Evolutionary conservation across 2,329 filamentous ascomycete species (phyloP).

Genomic region (Pyrenochaeta sp.): DNA sequence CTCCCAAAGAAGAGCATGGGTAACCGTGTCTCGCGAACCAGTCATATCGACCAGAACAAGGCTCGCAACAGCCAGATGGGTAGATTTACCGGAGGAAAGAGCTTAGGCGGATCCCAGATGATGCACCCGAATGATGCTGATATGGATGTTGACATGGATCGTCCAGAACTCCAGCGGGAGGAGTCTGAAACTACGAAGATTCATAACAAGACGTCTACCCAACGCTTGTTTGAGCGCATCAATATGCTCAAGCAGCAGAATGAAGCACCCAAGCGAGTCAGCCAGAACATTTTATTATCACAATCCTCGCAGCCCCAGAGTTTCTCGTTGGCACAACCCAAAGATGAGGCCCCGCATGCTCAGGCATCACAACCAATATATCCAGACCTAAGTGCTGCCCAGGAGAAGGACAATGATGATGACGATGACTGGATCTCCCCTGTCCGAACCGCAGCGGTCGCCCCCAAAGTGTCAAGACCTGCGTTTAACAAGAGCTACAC

Average conservation of each 20-base stretch:
- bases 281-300: conserved; percentile 49
- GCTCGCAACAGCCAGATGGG: conserved; percentile 76
- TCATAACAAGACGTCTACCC: conserved; percentile 91
- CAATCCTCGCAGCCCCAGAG: conserved; percentile 34
- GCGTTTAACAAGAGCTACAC: conserved; percentile 68
- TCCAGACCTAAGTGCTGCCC: conserved; percentile 48
- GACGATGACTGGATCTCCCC: conserved; percentile 68
- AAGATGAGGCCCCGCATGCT: conserved; percentile 38
- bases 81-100: conserved; percentile 74
- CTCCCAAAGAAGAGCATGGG: conserved; percentile 84
- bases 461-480: conserved; percentile 52
- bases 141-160: conserved; percentile 61
- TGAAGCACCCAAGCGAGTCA: conserved; percentile 45
- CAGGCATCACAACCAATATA: conserved; percentile 49
- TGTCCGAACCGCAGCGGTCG: conserved; percentile 49
- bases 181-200: conserved; percentile 64
- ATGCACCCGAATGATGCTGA: conserved; percentile 57
- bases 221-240: conserved; percentile 91
- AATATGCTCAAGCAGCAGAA: conserved; percentile 71
- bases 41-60: conserved; percentile 73
- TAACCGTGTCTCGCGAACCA: conserved; percentile 75
- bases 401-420: conserved; percentile 32
- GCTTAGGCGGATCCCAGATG: conserved; percentile 62
- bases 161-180: conserved; percentile 44
- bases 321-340: conserved; percentile 49